A percentile compares a stretch with the other conserved stretches of the same genome.
Evolutionary conservation across 495 filamentous ascomycete species (phyloP).

Genomic region (Hyphodiscus hymeniophilus): DNA sequence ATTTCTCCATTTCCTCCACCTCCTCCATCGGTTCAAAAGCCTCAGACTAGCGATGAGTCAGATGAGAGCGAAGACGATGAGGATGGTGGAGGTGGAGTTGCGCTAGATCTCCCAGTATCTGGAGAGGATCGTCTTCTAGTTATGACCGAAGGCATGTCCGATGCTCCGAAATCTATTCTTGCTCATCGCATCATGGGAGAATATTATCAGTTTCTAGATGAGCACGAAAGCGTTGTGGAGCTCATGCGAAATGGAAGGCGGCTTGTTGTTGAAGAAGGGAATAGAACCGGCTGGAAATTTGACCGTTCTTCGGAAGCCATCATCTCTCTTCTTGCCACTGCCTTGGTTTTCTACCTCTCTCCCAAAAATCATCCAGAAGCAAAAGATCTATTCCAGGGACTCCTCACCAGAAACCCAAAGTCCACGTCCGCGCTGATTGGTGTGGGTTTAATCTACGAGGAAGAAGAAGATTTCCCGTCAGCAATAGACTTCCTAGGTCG

Average conservation of each 20-base stretch:
- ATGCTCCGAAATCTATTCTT: constrained; percentile 62
- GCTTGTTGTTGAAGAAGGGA: constrained; percentile 48
- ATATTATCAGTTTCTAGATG: constrained; percentile 77
- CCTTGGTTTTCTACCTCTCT: constrained; percentile 77
- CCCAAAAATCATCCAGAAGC: constrained; percentile 88
- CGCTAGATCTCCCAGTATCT: constrained; percentile 41
- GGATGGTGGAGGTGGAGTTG: constrained; percentile 44
- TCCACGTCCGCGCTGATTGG: constrained; percentile 80
- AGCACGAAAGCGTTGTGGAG: constrained; percentile 78
- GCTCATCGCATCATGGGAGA: constrained; percentile 79
- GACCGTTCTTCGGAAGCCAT: constrained; percentile 62
- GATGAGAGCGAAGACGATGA: constrained; percentile 32
- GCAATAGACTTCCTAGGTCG: constrained; percentile 71
- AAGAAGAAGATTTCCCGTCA: constrained; percentile 75
- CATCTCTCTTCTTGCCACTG: constrained; percentile 68
- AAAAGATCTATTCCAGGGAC: constrained; percentile 67
- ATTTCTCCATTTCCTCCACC: constrained; percentile 68
- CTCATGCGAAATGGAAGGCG: constrained; percentile 62
- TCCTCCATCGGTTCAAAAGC: constrained; percentile 16
- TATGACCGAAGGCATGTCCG: constrained; percentile 76
- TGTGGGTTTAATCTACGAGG: constrained; percentile 82
- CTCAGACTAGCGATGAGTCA: constrained; percentile 6
- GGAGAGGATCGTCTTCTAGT: constrained; percentile 67
- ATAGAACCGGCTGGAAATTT: constrained; percentile 57
- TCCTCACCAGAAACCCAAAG: constrained; percentile 60